Percentiles rank a stretch among this genome's conserved stretches.
phyloP scores from a whole-genome alignment of 2,329 filamentous ascomycete genomes.

The Hansfordia pulvinata region DNA sequence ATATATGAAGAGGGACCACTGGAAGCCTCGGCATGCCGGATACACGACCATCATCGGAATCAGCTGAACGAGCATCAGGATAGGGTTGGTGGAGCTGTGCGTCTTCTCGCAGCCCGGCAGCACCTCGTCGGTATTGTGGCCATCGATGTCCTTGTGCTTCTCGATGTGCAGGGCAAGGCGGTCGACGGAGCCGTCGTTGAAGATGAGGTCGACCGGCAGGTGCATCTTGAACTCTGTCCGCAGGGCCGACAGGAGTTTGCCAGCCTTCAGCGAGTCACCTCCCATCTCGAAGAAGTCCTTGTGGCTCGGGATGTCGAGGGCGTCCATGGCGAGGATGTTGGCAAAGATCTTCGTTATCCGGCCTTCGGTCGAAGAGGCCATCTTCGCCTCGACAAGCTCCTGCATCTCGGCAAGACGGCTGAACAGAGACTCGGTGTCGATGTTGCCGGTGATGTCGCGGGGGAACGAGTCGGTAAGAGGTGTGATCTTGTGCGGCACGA shows the following conservation, averaged over 20 bases:
- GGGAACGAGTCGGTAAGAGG: constrained; percentile 15
- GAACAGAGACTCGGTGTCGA: constrained; percentile 22
- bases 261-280: constrained; percentile 39
- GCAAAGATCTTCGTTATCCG: constrained; percentile 30
- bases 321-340: constrained; percentile 24
- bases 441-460: constrained; percentile 15
- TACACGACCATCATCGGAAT: constrained; percentile 33
- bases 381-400: constrained; percentile 3
- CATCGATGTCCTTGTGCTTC: constrained; percentile 8
- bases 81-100: constrained; percentile 32
- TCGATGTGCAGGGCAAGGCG: constrained; percentile 25
- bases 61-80: constrained; percentile 34
- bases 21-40: constrained; percentile 33
- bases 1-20: constrained; percentile 39
- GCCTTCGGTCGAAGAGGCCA: constrained; percentile 13
- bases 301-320: constrained; percentile 21
- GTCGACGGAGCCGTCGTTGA: constrained; percentile 30
- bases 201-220: constrained; percentile 35
- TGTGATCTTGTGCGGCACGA: constrained; percentile 24
- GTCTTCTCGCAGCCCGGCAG: constrained; percentile 23
- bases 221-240: constrained; percentile 33
- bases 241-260: constrained; percentile 33
- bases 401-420: constrained; percentile 13
- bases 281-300: constrained; percentile 34
- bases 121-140: constrained; percentile 3